Percentiles rank a stretch among this genome's conserved stretches.
Evolutionary conservation across 2,329 filamentous ascomycete species (phyloP).

Genomic region (Teratosphaeria gauchensis): DNA sequence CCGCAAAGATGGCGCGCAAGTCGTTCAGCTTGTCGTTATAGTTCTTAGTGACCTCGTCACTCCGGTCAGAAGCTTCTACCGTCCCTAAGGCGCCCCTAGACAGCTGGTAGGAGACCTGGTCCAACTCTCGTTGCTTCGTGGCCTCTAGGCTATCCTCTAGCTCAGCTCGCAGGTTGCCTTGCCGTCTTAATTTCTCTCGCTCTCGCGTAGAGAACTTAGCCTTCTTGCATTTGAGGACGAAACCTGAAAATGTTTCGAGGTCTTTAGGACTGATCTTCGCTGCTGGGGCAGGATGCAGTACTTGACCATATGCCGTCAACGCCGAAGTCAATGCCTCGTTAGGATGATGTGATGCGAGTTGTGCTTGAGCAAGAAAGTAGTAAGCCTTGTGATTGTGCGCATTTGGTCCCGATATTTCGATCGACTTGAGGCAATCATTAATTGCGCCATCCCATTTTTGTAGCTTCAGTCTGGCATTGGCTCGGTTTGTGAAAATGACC

Average conservation of each 20-base stretch:
- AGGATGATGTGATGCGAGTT: conserved; percentile 62
- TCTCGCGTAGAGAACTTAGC: conserved; percentile 75
- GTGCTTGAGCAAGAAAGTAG: conserved; percentile 53
- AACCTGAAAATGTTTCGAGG: conserved; percentile 47
- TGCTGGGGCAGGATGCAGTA: conserved; percentile 45
- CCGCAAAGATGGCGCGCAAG: conserved; percentile 36
- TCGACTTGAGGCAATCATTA: conserved; percentile 64
- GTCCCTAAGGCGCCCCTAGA: conserved; percentile 30
- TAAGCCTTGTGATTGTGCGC: conserved; percentile 54
- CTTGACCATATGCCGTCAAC: conserved; percentile 56
- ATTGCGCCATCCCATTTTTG: conserved; percentile 64
- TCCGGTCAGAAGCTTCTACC: conserved; percentile 39
- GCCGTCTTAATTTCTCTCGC: conserved; percentile 46
- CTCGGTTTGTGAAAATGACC: conserved; percentile 79
- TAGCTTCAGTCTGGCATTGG: conserved; percentile 70
- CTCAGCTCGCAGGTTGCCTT: conserved; percentile 50
- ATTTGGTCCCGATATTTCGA: conserved; percentile 50
- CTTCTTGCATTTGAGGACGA: conserved; percentile 74
- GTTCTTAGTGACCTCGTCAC: conserved; percentile 33
- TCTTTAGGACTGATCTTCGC: conserved; percentile 34
- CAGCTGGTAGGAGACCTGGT: conserved; percentile 19
- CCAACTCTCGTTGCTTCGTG: conserved; percentile 37
- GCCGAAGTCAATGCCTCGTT: conserved; percentile 65
- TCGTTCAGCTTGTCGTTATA: conserved; percentile 35
- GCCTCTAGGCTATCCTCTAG: conserved; percentile 44